Evolutionary conservation across 768 basidiomycete genomes (phyloP), one percentile per base, ranked within the genome.

Genomic region (Boletellus ananas): DNA sequence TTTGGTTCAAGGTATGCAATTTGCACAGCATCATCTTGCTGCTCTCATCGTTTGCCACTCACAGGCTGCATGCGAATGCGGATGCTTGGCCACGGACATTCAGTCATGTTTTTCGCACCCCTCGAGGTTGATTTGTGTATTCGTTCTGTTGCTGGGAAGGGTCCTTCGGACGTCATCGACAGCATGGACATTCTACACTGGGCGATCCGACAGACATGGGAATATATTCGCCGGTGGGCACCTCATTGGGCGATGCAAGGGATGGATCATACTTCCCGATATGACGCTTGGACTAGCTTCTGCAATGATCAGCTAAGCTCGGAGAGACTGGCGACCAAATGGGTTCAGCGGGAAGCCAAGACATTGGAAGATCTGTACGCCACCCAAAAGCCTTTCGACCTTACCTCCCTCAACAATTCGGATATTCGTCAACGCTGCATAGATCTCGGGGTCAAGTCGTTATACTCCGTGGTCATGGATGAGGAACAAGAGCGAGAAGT

Each of bases 211-310:
- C 70, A 76, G 49, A 77, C 76, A 0, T 79, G 76, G 49, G 41
- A 40, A 0, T 62, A 75, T 21, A 72, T 77, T n/a, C 56, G 69
- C 17, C 66, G 61, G 7, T 60, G 71, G 45, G 61, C 66, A 33
- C 61, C 74, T 20, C 70, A 70, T 21, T 78, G 75, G 76, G 68
- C 59, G 18, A 62, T 70, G 25, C 75, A 78, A 57, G 77, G 76
- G 8, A 34, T 64, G 9, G 63, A 73, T 17, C 68, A 72, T 36
- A 20, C 55, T 25, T 50, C 50, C 7, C 64, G 74, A 27, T 55
- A 60, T 25, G 31, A 44, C 6, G 50, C 56, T 6, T 66, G 52
- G 61, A 47, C 43, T 1, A 43, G 37, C 0, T 56, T 50, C 25
- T 48, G 70, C 6, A 45, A 52, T 1, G 12, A 4, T 14, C 43